Conservation (phyloP, 176 grass and related monocot genomes). For the Pharus latifolius region DNA sequence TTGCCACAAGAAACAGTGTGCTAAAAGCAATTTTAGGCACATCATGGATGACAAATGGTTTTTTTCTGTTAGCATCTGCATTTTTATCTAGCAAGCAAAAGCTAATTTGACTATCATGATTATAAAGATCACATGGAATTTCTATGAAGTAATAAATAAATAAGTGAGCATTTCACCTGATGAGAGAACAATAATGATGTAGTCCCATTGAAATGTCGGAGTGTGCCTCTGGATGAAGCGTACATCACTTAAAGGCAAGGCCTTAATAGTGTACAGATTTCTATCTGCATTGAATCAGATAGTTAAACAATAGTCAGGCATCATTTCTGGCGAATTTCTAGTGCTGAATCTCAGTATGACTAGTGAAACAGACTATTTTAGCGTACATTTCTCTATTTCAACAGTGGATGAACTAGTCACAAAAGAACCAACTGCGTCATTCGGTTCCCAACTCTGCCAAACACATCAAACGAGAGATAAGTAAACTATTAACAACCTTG, state of each 20-base stretch:
- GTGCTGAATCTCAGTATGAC: not conserved
- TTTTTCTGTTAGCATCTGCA: not conserved
- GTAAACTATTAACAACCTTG: not conserved
- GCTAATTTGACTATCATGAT: not conserved
- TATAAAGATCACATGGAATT: not conserved
- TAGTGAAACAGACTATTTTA: not conserved
- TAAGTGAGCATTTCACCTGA: conserved; percentile 54
- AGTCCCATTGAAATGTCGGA: conserved; percentile 66
- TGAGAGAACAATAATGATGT: conserved; percentile 90
- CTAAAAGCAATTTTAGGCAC: no score
- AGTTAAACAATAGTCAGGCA: conserved; percentile 14
- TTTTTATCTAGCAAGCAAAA: not conserved
- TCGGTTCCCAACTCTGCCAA: conserved; percentile 61
- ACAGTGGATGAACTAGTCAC: conserved; percentile 26
- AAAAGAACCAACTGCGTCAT: conserved; percentile 36
- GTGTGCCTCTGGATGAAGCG: conserved; percentile 85
- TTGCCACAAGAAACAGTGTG: no score
- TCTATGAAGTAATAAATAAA: not conserved
- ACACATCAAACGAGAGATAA: conserved; percentile 5
- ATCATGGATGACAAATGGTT: no score
- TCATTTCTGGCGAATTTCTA: not conserved
- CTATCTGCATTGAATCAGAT: conserved; percentile 51
- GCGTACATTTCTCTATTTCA: conserved; percentile 59
- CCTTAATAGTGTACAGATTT: conserved; percentile 71
- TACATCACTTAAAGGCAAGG: conserved; percentile 66